Evolutionary conservation across 1,284 basidiomycete species (phyloP), one percentile per base, ranked within the genome.

Genomic region (Marasmius fiardii): DNA sequence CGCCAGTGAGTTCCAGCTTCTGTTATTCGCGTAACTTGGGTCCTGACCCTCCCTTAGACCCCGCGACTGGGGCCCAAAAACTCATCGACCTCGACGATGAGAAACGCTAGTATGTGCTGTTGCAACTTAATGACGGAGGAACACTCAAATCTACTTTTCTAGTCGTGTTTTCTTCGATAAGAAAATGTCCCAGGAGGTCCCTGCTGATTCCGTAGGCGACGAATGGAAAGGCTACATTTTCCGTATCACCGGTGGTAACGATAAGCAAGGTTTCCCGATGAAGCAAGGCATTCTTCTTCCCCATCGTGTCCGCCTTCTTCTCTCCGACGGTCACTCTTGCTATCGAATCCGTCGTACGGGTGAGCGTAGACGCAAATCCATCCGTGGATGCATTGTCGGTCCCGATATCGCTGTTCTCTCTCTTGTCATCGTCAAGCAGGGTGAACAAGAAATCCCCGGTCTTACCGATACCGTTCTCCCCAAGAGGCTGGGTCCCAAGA

Each of bases 281-380:
- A 98, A 98, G 81, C 96, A 98, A 80, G 96, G 95, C 83, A 92
- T 98, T 68, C 90, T 99, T 63, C 83, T 95, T 67, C 93, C 93
- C 64, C 75, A 94, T 80, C 95, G 96, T 85, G 93, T 96, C 67
- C 84, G 88, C 61, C 91, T 99, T 63, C 91, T 98, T 68, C 92
- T 99, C 71, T 73, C 91, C 64, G 92, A 95, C 73, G 95, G 95
- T 61, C 94, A 98, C 86, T 97, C 95, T 37, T 98, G 96, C 86
- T 98, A 94, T 86, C 93, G 96, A 68, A 75, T 82, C 65, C 93
- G 95, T 72, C 92, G 95, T 72, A 78, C 81, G 56, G 96, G 96
- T 72, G 95, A 99, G 81, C 93, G 96, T 78, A 95, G 92, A 82
- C 92, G 96, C 83, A 98, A 98, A 81, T 97, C 94, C 65, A 93